A percentile compares a stretch with the other conserved stretches of the same genome.
Evolutionary conservation across 2,329 filamentous ascomycete species (phyloP).

Genomic region (Tothia fuscella): DNA sequence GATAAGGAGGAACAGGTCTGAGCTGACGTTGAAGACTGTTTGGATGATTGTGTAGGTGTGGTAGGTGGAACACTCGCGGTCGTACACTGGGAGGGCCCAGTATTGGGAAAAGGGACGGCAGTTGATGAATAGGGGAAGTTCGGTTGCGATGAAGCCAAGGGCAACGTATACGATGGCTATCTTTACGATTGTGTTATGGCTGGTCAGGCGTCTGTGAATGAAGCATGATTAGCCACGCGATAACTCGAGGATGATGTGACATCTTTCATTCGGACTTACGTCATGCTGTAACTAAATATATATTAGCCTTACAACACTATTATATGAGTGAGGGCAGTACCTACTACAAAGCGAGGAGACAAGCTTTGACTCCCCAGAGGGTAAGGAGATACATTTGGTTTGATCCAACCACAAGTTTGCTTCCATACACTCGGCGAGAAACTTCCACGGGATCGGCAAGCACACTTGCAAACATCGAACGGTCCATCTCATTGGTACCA

Average conservation of each 20-base stretch:
- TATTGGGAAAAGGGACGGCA: slow-evolving; percentile 15
- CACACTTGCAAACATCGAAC: slow-evolving; percentile 6
- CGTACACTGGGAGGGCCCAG: slow-evolving; percentile 12
- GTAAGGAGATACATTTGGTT: slow-evolving; percentile 19
- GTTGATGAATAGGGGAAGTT: slow-evolving; percentile 13
- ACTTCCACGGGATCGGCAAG: slow-evolving; percentile 17
- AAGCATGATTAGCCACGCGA: too few relatives aligned
- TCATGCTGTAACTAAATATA: slow-evolving; percentile 2
- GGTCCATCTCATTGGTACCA: slow-evolving; percentile 12
- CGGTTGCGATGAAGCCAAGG: slow-evolving; percentile 12
- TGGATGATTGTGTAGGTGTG: slow-evolving; percentile 13
- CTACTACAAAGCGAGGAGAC: slow-evolving; percentile 3
- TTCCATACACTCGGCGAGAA: slow-evolving; percentile 23
- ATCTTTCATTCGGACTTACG: too few relatives aligned
- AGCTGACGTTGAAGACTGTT: slow-evolving; percentile 14
- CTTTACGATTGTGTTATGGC: slow-evolving; percentile 11
- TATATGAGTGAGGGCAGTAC: background rate
- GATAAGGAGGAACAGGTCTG: slow-evolving; percentile 13
- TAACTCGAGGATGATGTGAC: too few relatives aligned
- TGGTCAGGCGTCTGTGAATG: background rate
- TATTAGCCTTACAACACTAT: background rate
- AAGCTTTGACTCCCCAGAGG: slow-evolving; percentile 12
- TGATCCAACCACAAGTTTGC: slow-evolving; percentile 24
- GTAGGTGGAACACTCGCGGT: slow-evolving; percentile 13
- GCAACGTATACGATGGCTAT: slow-evolving; percentile 11